Evolutionary conservation across 2,329 filamentous ascomycete genomes (phyloP), one percentile per base, ranked within the genome.

Genomic region (Aspergillus melleus): DNA sequence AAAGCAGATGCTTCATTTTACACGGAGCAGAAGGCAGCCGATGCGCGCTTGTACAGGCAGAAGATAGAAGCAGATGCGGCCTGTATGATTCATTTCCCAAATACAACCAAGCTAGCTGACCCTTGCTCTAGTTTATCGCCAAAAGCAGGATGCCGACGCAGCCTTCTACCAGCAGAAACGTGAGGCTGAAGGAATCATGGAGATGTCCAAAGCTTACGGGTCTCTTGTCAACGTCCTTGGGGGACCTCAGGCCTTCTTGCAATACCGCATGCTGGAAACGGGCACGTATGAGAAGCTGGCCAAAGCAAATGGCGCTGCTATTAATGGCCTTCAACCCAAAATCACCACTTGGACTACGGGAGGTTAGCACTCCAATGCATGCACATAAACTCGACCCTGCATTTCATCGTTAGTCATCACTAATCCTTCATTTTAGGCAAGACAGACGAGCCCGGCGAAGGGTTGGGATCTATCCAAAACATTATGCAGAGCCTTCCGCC

Each of bases 301-400:
- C 59, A 83, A 89, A 68, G 90, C 90, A 53, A 96, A 96, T 68
- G 91, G 89, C 51, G 74, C 82, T 32, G 91, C 90, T 32, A 86
- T 96, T 71, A 82, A 86, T 54, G 91, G 91, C 26, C 78, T 96
- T 66, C 85, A 92, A 74, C 92, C 92, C 65, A 96, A 96, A 88
- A 95, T 96, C 79, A 92, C 88, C 63, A 87, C 94, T 26, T 96
- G 91, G 92, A 95, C 91, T 73, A 96, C 91, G 9, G 90, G 90
- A 14, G 59, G 62, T 64, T 59, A 59, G 64, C 32, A 55, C 54
- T 26, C 11, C 20, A 16, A 36, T 29, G n/a, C 14, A 16, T 6
- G 44, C 42, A n/a, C 49, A 11, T 30, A 24, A 32, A 39, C 8
- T 2, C 20, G 6, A 6, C 16, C 6, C 30, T 24, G 4, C 5